phyloP scores from a whole-genome alignment of 1,284 basidiomycete genomes.

The Leucoagaricus sp. region DNA sequence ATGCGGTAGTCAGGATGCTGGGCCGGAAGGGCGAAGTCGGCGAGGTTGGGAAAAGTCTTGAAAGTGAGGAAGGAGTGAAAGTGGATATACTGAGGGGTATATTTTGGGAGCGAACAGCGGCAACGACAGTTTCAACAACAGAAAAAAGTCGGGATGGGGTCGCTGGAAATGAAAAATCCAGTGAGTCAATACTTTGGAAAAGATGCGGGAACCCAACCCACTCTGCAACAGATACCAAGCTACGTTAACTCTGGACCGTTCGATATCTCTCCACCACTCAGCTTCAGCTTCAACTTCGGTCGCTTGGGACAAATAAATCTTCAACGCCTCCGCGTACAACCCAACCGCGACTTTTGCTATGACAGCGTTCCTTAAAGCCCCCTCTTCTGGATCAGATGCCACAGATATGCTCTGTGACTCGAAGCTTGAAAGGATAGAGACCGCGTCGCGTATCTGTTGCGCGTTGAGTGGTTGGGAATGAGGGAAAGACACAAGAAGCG shows the following conservation, averaged over 20 bases:
- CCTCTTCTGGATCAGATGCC: constrained; percentile 31
- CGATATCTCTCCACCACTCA: constrained; percentile 76
- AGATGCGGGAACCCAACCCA: constrained; percentile 32
- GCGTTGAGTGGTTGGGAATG: constrained; percentile 1
- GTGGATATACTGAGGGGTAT: constrained; percentile 49
- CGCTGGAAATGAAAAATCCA: constrained; percentile 42
- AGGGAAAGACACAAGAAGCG: constrained; percentile 4
- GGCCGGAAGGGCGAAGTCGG: constrained; percentile 39
- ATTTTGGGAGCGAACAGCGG: constrained; percentile 45
- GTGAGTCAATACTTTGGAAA: not conserved
- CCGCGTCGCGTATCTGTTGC: not conserved
- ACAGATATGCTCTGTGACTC: not conserved
- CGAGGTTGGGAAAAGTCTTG: constrained; percentile 46
- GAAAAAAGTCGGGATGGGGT: constrained; percentile 55
- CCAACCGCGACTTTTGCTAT: constrained; percentile 51
- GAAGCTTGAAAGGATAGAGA: not conserved
- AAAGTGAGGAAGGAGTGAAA: constrained; percentile 53
- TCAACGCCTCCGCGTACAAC: constrained; percentile 60
- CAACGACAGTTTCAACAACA: constrained; percentile 43
- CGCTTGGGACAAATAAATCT: constrained; percentile 61
- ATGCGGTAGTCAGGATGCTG: constrained; percentile 48
- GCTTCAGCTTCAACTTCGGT: constrained; percentile 65
- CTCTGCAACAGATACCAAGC: constrained; percentile 68
- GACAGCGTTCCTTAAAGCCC: constrained; percentile 33
- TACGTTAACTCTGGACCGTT: constrained; percentile 50